A percentile compares a stretch with the other conserved stretches of the same genome.
Conservation (phyloP, 2,329 filamentous ascomycete genomes). For the Fusarium sp. region DNA sequence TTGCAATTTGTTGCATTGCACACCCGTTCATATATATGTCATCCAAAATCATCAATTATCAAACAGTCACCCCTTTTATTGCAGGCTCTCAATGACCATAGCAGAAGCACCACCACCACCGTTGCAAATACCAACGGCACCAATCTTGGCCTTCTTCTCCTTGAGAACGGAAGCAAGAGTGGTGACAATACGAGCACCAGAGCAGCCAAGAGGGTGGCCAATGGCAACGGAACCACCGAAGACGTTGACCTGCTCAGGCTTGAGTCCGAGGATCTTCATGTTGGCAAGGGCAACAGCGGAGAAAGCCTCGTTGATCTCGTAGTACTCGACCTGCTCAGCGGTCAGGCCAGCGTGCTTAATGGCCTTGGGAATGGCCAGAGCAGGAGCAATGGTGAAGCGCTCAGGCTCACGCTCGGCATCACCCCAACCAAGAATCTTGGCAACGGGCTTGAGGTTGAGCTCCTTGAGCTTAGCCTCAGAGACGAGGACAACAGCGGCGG, state of each 20-base stretch:
- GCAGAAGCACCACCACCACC: conserved; percentile 96
- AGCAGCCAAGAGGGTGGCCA: conserved; percentile 93
- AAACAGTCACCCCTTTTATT: conserved; percentile 53
- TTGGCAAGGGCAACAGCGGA: conserved; percentile 96
- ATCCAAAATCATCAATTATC: conserved; percentile 42
- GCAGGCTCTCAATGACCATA: conserved; percentile 83
- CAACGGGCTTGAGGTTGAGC: conserved; percentile 89
- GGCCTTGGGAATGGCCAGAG: conserved; percentile 96
- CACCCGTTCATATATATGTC: conserved; percentile 34
- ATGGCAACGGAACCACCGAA: conserved; percentile 96
- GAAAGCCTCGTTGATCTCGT: conserved; percentile 99
- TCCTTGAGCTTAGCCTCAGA: conserved; percentile 95
- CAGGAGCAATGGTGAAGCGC: conserved; percentile 95
- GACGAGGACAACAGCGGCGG: conserved; percentile 89
- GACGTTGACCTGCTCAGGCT: conserved; percentile 90
- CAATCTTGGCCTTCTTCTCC: conserved; percentile 93
- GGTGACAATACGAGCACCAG: conserved; percentile 91
- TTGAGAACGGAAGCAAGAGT: conserved; percentile 89
- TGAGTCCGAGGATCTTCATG: conserved; percentile 86
- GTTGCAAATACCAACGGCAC: conserved; percentile 96
- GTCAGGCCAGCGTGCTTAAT: conserved; percentile 91
- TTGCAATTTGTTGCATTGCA: conserved; percentile 33
- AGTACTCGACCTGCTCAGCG: conserved; percentile 84
- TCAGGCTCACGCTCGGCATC: conserved; percentile 91
- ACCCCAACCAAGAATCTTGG: conserved; percentile 97